These are phyloP conservation scores for Fusarium sp. DNA, from an alignment of 2,329 filamentous ascomycete genomes.

Conservation along the genomic window DNA sequence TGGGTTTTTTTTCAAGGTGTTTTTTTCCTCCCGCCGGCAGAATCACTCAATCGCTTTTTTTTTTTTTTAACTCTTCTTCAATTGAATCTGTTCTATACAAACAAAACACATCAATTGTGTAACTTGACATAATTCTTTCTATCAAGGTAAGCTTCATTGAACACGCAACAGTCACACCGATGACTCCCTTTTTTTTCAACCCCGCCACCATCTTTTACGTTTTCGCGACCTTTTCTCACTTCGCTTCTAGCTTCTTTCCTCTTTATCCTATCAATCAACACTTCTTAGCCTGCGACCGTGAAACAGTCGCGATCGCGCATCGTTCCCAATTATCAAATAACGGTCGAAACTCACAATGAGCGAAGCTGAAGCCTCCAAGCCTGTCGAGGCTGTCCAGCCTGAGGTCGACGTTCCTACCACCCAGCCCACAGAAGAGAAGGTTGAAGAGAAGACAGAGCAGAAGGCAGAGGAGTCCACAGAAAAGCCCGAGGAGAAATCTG, in stretches of 20 bases:
- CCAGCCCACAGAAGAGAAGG: slow-evolving; percentile 40
- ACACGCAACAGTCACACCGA: slow-evolving; percentile 19
- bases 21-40: too few species aligned
- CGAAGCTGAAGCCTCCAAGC: slow-evolving; percentile 51
- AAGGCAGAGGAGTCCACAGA: slow-evolving; percentile 42
- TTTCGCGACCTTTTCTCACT: slow-evolving; percentile 37
- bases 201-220: slow-evolving; percentile 41
- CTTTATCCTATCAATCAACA: not conserved
- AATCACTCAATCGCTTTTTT: slow-evolving; percentile 19
- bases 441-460: slow-evolving; percentile 39
- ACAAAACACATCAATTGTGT: not conserved
- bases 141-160: slow-evolving; percentile 21
- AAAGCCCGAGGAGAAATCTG: slow-evolving; percentile 33
- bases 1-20: too few species aligned
- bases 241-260: slow-evolving; percentile 17
- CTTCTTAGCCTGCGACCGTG: slow-evolving; percentile 4
- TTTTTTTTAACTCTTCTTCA: not conserved
- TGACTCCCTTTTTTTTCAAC: slow-evolving; percentile 40
- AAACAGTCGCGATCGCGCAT: slow-evolving; percentile 16
- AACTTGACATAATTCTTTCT: not conserved
- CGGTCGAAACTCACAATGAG: slow-evolving; percentile 46
- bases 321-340: not conserved
- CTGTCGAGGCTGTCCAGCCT: slow-evolving; percentile 48
- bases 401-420: slow-evolving; percentile 41
- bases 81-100: not conserved